Evolutionary conservation across 768 basidiomycete genomes (phyloP), one percentile per base, ranked within the genome.

Genomic region (Serendipita vermifera): DNA sequence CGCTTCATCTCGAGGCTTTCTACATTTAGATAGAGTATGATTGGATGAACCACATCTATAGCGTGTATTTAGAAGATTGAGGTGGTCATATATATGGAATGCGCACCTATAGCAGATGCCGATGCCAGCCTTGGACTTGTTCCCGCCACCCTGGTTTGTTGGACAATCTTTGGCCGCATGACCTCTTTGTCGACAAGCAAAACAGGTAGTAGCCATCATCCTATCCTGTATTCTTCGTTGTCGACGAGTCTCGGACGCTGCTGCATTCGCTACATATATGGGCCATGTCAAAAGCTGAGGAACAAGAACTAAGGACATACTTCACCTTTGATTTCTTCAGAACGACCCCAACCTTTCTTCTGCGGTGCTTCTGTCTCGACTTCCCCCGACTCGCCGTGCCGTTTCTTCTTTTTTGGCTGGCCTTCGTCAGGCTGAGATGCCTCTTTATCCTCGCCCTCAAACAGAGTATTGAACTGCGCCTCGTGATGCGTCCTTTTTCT

Each of bases 141-240:
- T 7, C 57, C 62, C 59, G 58, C 66, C 60, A 51, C 63, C 59
- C 54, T 57, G 62, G 56, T 69, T 61, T 14, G 71, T 77, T 0
- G 86, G 85, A 65, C 92, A 97, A 57, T 90, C 79, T 65, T 75
- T 81, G 2, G 90, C 90, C 1, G 83, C 73, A 64, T 97, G 92
- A 0, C 92, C 92, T 59, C 75, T 79, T 63, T 81, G 74, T 54
- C 92, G 77, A 71, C 92, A 97, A 2, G 84, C 85, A 67, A 91
- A 93, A 65, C 92, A 96, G 4, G 77, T 81, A 1, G 82, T 90
- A 2, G 71, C 67, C 6, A 74, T 70, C 11, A 73, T 61, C 38
- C 79, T 77, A 43, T 83, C 78, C 2, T 76, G 64, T 53, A 79
- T 77, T 33, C 90, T 80, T 60, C 78, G 75, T 54, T 81, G 64